Conservation (phyloP, 2,329 filamentous ascomycete species). For the Fusarium pseudograminearum region DNA sequence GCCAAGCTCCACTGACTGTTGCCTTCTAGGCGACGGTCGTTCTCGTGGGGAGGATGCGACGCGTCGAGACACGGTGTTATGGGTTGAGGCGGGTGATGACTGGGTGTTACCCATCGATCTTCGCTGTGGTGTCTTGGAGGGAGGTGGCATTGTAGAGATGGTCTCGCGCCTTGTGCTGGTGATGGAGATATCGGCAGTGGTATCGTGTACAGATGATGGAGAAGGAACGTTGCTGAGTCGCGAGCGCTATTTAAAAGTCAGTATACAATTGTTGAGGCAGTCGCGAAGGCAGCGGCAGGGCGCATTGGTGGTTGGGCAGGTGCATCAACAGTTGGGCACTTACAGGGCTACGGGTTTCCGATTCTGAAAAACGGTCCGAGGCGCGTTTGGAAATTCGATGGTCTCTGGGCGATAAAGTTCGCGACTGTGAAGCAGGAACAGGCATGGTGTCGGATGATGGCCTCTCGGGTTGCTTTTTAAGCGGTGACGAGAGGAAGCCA, state of each 20-base stretch:
- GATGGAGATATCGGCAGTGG: slow-evolving; percentile 10
- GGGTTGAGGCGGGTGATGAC: background rate
- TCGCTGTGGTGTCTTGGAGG: background rate
- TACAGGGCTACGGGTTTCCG: slow-evolving; percentile 38
- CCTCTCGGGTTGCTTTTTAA: slow-evolving; percentile 32
- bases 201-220: slow-evolving; percentile 16
- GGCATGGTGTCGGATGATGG: slow-evolving; percentile 27
- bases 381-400: slow-evolving; percentile 26
- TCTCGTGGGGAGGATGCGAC: background rate
- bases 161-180: slow-evolving; percentile 16
- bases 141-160: slow-evolving; percentile 18
- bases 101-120: background rate
- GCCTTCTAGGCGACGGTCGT: slow-evolving; percentile 12
- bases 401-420: slow-evolving; percentile 35
- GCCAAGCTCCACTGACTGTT: background rate
- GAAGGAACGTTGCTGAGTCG: slow-evolving; percentile 32
- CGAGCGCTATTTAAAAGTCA: slow-evolving; percentile 21
- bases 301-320: background rate
- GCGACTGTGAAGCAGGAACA: slow-evolving; percentile 19
- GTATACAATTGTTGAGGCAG: background rate
- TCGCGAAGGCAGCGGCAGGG: background rate
- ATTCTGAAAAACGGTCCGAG: slow-evolving; percentile 12
- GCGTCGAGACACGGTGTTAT: background rate
- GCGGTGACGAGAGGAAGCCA: slow-evolving; percentile 42
- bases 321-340: background rate